These are phyloP conservation scores for Rhodotorula sp. DNA, from an alignment of 1,284 basidiomycete genomes.

Conservation along the genomic window DNA sequence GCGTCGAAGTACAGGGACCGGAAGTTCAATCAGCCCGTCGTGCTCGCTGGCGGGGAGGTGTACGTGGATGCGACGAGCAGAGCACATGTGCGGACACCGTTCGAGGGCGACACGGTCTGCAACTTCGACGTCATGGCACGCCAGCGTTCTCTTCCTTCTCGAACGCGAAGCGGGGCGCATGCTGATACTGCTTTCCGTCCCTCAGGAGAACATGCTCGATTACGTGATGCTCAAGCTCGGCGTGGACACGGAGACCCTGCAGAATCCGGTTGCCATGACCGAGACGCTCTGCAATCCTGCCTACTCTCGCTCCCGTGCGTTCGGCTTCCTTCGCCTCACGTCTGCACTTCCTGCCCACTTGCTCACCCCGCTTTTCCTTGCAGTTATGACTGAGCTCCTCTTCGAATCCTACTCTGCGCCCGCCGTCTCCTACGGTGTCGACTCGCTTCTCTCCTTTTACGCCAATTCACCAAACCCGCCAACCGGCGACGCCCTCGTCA, in stretches of 20 bases:
- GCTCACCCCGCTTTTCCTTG: not conserved
- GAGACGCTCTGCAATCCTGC: conserved; percentile 86
- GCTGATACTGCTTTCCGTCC: not conserved
- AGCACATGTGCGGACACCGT: conserved; percentile 72
- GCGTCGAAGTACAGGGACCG: conserved; percentile 84
- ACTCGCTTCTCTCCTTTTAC: conserved; percentile 88
- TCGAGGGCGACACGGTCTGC: conserved; percentile 84
- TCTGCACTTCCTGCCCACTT: not conserved
- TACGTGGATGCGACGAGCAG: conserved; percentile 79
- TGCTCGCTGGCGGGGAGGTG: conserved; percentile 79
- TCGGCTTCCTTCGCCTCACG: not conserved
- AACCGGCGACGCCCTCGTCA: conserved; percentile 68
- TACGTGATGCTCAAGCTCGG: conserved; percentile 85
- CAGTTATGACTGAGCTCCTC: conserved; percentile 91
- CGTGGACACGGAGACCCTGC: conserved; percentile 57
- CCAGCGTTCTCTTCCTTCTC: conserved; percentile 23
- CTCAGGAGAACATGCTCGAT: conserved; percentile 90
- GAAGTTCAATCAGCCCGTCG: conserved; percentile 69
- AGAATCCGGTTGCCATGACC: conserved; percentile 92
- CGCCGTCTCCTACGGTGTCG: conserved; percentile 81
- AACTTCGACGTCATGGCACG: conserved; percentile 87
- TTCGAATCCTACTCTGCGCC: conserved; percentile 93
- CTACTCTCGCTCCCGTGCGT: conserved; percentile 63
- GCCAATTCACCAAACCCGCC: conserved; percentile 59
- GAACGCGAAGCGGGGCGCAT: not conserved